Conservation (phyloP, 2,329 filamentous ascomycete species). For the Nectriaceae sp. region DNA sequence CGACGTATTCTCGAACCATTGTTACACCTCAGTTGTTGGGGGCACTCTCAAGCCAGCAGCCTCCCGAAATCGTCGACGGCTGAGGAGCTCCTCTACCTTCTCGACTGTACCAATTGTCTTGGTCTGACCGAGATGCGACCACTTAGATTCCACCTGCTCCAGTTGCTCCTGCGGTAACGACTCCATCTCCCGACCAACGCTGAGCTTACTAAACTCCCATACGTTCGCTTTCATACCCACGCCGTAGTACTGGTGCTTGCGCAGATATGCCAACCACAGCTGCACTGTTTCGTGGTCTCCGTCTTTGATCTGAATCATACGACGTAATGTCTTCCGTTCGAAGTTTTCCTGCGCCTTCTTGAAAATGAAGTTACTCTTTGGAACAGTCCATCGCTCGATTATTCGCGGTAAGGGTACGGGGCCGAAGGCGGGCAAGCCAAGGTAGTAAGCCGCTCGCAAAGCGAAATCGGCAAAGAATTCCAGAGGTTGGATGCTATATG, state of each 20-base stretch:
- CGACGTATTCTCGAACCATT: not conserved
- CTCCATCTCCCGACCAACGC: constrained; percentile 37
- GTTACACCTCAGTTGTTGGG: not conserved
- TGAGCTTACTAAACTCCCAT: constrained; percentile 79
- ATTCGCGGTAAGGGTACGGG: constrained; percentile 85
- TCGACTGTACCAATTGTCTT: constrained; percentile 52
- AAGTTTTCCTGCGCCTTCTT: constrained; percentile 99
- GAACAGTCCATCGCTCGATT: constrained; percentile 92
- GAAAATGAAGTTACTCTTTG: constrained; percentile 84
- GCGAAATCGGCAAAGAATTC: constrained; percentile 96
- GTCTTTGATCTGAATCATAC: constrained; percentile 90
- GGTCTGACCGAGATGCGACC: constrained; percentile 57
- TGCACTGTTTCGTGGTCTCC: constrained; percentile 87
- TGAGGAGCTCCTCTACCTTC: constrained; percentile 60
- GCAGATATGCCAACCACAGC: constrained; percentile 87
- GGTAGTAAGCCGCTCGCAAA: constrained; percentile 90
- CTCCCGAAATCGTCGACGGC: constrained; percentile 49
- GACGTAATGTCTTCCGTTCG: constrained; percentile 82
- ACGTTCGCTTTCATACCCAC: constrained; percentile 99
- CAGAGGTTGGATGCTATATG: constrained; percentile 85
- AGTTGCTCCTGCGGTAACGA: constrained; percentile 20
- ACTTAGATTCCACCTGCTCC: constrained; percentile 49
- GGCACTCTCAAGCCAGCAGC: constrained; percentile 29
- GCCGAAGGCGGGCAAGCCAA: constrained; percentile 81
- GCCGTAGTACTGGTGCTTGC: constrained; percentile 92